A percentile compares a stretch with the other conserved stretches of the same genome.
phyloP scores from a whole-genome alignment of 2,329 filamentous ascomycete species.

The Talaromyces sp. region DNA sequence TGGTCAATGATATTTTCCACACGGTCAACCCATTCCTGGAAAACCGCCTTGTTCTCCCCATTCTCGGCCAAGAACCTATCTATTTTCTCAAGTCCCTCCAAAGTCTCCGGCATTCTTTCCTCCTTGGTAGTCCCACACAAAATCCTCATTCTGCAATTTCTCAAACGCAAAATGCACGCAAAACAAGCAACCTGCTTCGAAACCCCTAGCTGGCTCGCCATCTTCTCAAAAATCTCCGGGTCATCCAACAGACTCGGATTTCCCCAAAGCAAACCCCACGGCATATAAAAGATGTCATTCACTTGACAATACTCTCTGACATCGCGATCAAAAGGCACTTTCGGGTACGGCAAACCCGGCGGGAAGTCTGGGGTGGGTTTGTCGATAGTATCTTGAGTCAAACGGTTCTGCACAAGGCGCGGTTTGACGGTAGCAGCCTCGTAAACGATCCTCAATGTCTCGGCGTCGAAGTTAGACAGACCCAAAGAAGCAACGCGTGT shows the following conservation, averaged over 20 bases:
- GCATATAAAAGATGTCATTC: not conserved
- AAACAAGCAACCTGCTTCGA: conserved; percentile 4
- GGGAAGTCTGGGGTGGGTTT: not conserved
- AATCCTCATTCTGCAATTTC: not conserved
- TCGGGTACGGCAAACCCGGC: not conserved
- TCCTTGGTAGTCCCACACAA: conserved; percentile 4
- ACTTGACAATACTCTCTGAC: conserved; percentile 1
- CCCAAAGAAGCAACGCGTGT: not conserved
- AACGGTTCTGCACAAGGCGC: not conserved
- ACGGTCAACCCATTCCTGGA: not conserved
- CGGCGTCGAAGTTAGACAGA: not conserved
- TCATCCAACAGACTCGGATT: conserved; percentile 4
- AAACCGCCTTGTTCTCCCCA: not conserved
- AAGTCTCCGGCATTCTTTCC: conserved; percentile 2
- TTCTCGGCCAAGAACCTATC: not conserved
- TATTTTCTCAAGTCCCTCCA: not conserved
- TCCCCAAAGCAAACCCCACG: conserved; percentile 8
- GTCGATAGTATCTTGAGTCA: not conserved
- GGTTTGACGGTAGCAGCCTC: not conserved
- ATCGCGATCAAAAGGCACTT: conserved; percentile 2
- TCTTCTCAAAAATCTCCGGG: not conserved
- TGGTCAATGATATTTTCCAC: not conserved
- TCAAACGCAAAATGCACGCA: not conserved
- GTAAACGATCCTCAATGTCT: not conserved
- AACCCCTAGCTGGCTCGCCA: not conserved